These are phyloP conservation scores for Fusarium sp. DNA, from an alignment of 2,329 filamentous ascomycete species.

Conservation along the genomic window DNA sequence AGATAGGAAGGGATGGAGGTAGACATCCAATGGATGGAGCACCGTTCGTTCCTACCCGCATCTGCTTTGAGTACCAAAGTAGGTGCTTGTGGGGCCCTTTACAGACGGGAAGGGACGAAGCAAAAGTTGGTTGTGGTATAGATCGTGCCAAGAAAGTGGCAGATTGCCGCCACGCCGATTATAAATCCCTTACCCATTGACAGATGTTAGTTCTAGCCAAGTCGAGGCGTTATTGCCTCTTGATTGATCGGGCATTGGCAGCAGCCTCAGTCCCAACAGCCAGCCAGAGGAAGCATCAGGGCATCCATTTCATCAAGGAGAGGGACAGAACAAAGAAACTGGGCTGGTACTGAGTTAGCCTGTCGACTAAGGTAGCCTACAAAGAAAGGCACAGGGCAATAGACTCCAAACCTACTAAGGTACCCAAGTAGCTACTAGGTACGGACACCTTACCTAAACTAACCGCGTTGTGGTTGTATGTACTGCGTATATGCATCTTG, in stretches of 20 bases:
- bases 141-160: slow-evolving; percentile 36
- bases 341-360: background rate
- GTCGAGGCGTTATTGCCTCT: background rate
- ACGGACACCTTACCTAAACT: background rate
- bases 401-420: too few relatives aligned
- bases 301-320: background rate
- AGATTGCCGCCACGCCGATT: slow-evolving; percentile 11
- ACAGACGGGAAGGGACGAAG: background rate
- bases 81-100: slow-evolving; percentile 23
- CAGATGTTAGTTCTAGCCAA: background rate
- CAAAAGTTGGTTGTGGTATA: slow-evolving; percentile 5
- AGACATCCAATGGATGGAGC: background rate
- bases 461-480: slow-evolving; percentile 1
- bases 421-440: too few relatives aligned
- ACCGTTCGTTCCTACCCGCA: background rate
- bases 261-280: background rate
- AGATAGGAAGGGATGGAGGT: background rate
- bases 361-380: background rate
- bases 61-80: slow-evolving; percentile 1
- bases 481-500: slow-evolving; percentile 1
- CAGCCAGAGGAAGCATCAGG: background rate
- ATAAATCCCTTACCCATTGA: background rate
- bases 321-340: slow-evolving; percentile 18
- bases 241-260: background rate
- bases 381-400: background rate